Percentiles rank a stretch among this genome's conserved stretches.
phyloP scores from a whole-genome alignment of 2,329 filamentous ascomycete species.

The Bipolaris zeicola region DNA sequence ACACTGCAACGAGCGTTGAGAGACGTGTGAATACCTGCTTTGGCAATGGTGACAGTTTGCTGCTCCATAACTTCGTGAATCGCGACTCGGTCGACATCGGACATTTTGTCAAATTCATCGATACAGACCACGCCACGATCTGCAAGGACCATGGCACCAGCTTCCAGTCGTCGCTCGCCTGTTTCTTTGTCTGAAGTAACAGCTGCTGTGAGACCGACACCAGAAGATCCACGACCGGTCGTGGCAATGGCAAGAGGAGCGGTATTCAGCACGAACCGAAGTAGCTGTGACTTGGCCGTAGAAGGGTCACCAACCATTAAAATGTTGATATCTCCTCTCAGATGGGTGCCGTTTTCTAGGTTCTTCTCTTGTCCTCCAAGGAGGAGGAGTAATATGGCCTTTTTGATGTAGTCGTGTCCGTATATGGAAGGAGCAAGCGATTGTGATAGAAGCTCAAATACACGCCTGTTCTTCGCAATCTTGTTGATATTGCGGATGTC shows the following conservation, averaged over 20 bases:
- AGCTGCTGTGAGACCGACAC: constrained; percentile 94
- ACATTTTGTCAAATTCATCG: constrained; percentile 99
- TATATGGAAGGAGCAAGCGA: constrained; percentile 96
- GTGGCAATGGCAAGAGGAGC: constrained; percentile 96
- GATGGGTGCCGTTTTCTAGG: constrained; percentile 93
- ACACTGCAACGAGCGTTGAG: constrained; percentile 97
- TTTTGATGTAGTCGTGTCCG: constrained; percentile 97
- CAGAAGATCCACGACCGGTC: constrained; percentile 93
- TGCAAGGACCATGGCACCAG: constrained; percentile 97
- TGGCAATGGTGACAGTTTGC: constrained; percentile 98
- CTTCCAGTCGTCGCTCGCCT: constrained; percentile 90
- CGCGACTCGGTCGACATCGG: constrained; percentile 93
- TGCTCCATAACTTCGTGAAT: constrained; percentile 99
- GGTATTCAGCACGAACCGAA: constrained; percentile 96
- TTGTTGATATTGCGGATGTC: constrained; percentile 99
- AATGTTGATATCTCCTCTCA: constrained; percentile 98
- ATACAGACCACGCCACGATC: constrained; percentile 98
- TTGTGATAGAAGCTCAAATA: constrained; percentile 91
- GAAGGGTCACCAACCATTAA: constrained; percentile 99
- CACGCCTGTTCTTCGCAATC: constrained; percentile 88
- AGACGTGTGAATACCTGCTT: constrained; percentile 97
- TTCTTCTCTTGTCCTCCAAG: constrained; percentile 98
- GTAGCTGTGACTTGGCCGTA: constrained; percentile 96
- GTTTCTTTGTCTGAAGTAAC: constrained; percentile 98
- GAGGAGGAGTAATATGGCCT: constrained; percentile 93